Evolutionary conservation across 805 yeast species (phyloP), one percentile per base, ranked within the genome.

Genomic region (Ogataea angusta): DNA sequence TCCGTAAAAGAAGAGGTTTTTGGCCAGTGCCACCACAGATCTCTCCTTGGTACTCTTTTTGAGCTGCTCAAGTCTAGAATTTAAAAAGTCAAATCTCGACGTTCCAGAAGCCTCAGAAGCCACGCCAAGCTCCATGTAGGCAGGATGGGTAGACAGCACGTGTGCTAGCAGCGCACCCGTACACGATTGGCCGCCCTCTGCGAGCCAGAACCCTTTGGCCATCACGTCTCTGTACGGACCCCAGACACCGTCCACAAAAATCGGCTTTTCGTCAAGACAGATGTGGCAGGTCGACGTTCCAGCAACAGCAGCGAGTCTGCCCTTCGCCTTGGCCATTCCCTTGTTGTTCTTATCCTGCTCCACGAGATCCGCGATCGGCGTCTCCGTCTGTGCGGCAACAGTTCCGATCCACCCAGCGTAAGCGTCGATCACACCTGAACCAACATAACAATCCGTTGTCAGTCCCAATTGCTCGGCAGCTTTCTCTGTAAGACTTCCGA

Each of bases 391-490:
- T 1, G 95, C 95, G 19, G 97, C 99, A 44, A 91, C 96, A 1
- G 98, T 93, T 42, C 99, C 99, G 41, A 93, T 78, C 97, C 98
- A 93, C 32, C 99, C 99, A 4, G 98, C 95, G 59, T 93, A 93
- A 5, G 98, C 97, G 62, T 93, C 99, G 59, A 93, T 93, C 27
- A 93, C 95, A 58, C 96, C 97, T 1, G 95, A 82, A 6, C 96
- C 97, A 30, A 93, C 98, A 23, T 80, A 77, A 65, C 95, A 85
- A 38, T 73, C 71, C 16, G 84, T 74, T 8, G 93, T 76, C 47
- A 93, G 72, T 9, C 98, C 98, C 54, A 93, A 71, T 40, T 87
- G 89, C 30, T 72, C 74, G 16, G 97, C 97, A 4, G 96, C 77
- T 29, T 66, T 53, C 19, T 67, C 67, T 14, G 77, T 70, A 47